Base-by-base conservation (phyloP, 2,329 filamentous ascomycete species). In the Exophiala viscosa region DNA sequence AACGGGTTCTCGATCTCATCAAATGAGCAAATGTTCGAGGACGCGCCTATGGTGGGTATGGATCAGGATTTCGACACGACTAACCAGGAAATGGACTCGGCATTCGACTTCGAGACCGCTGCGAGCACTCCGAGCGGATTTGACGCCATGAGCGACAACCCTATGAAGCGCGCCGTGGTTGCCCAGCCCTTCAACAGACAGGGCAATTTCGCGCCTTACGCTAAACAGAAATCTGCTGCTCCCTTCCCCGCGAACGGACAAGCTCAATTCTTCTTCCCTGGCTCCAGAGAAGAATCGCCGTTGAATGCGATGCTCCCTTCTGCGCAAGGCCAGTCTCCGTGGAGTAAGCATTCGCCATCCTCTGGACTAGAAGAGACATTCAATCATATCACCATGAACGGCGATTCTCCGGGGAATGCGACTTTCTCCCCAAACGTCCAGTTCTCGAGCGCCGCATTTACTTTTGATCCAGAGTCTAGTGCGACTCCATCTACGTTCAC, bases 51-150 rank as follows among this genome's bases (percentile, higher is more conserved):
- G 45, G 60, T 62, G 10, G 62, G 66, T 9, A 60, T 73, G 48
- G 67, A 71, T 49, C 60, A 58, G 52, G 73, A 76, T 46, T 60
- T 74, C 39, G 73, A 75, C 55, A 69, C 65, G 5, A 75, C 71
- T 52, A 75, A 75, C 54, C 70, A 69, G 55, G 71, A 70, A 13
- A 75, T 76, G 73, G 72, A 73, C 58, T 73, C 72, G 23, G 72
- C 71, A 10, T 76, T 76, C 52, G 73, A 76, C 57, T 76, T 76
- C 55, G 73, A 75, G 39, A 75, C 72, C 53, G 73, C 73, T 31
- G 73, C 71, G 6, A 75, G 72, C 60, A 75, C 72, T 33, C 73
- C 73, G 1, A 75, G 71, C 54, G 72, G 60, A 65, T 35, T 64
- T 71, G 52, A 73, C 67, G 46, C 55, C 53, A 32, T 67, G 66